Evolutionary conservation across 208 protist genomes (phyloP).

Genomic region (Trichomonas gallinae): DNA sequence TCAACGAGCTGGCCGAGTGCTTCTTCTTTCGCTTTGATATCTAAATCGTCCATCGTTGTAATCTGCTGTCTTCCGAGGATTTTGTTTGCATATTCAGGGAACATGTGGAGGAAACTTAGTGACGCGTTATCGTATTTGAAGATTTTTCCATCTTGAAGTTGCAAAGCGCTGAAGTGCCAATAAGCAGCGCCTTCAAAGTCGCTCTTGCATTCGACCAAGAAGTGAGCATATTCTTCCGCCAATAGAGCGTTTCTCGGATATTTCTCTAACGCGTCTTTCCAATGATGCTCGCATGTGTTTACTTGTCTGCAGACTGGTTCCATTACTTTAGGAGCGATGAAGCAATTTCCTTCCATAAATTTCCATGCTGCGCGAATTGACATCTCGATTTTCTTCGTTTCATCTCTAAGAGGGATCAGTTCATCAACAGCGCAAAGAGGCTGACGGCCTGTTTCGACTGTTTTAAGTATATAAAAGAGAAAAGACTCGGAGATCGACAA

Average conservation of each 20-base stretch:
- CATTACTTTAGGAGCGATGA: not conserved
- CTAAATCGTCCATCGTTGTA: not conserved
- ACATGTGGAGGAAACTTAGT: not conserved
- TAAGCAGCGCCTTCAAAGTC: not conserved
- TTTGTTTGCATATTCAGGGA: not conserved
- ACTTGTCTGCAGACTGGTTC: not conserved
- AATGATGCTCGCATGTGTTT: not conserved
- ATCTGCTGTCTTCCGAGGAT: not conserved
- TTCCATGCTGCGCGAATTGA: not conserved
- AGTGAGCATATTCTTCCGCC: not conserved
- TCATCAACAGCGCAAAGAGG: not conserved
- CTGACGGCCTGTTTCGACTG: not conserved
- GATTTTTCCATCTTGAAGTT: not conserved
- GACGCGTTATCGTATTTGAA: not conserved
- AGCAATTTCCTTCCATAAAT: not conserved
- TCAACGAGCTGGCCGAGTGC: not conserved
- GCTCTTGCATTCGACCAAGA: not conserved
- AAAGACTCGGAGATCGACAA: not conserved
- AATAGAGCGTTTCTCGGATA: not conserved
- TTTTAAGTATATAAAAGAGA: not conserved
- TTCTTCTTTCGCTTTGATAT: not conserved
- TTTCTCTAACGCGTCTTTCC: not conserved
- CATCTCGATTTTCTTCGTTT: not conserved
- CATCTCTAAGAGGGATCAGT: not conserved
- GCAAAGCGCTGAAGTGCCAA: not conserved